These are phyloP conservation scores for Pseudogymnoascus sp. DNA, from an alignment of 2,329 filamentous ascomycete species.

Conservation along the genomic window DNA sequence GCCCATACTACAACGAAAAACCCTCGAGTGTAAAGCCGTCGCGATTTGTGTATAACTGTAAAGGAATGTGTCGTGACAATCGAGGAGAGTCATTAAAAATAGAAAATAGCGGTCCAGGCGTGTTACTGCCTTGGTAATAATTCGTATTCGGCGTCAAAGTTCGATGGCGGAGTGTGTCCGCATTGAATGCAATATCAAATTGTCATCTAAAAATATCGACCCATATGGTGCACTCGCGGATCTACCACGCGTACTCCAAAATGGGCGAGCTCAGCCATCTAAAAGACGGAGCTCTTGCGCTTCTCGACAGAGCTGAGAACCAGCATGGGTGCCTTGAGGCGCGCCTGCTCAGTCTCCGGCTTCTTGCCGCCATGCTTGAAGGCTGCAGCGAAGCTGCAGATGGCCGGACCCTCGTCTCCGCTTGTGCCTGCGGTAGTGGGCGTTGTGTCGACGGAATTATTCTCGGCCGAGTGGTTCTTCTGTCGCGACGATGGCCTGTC, in stretches of 20 bases:
- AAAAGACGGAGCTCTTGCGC: slow-evolving; percentile 66
- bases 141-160: slow-evolving; percentile 26
- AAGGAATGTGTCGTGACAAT: slow-evolving; percentile 8
- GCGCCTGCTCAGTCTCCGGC: slow-evolving; percentile 48
- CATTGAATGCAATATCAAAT: slow-evolving; percentile 34
- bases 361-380: slow-evolving; percentile 55
- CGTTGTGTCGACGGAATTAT: slow-evolving; percentile 43
- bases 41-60: background rate
- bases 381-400: slow-evolving; percentile 58
- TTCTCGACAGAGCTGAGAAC: slow-evolving; percentile 86
- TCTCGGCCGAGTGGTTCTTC: slow-evolving; percentile 51
- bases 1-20: background rate
- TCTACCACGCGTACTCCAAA: slow-evolving; percentile 24
- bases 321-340: slow-evolving; percentile 78
- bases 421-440: slow-evolving; percentile 57
- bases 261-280: slow-evolving; percentile 22
- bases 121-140: slow-evolving; percentile 15
- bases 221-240: slow-evolving; percentile 19
- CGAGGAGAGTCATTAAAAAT: slow-evolving; percentile 9
- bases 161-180: slow-evolving; percentile 29
- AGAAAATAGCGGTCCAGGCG: slow-evolving; percentile 1
- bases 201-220: slow-evolving; percentile 13
- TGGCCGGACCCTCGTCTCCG: slow-evolving; percentile 50
- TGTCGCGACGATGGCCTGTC: slow-evolving; percentile 69
- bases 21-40: slow-evolving; percentile 2